These are phyloP conservation scores for Fusarium domesticum DNA, from an alignment of 2,329 filamentous ascomycete genomes.

Conservation along the genomic window DNA sequence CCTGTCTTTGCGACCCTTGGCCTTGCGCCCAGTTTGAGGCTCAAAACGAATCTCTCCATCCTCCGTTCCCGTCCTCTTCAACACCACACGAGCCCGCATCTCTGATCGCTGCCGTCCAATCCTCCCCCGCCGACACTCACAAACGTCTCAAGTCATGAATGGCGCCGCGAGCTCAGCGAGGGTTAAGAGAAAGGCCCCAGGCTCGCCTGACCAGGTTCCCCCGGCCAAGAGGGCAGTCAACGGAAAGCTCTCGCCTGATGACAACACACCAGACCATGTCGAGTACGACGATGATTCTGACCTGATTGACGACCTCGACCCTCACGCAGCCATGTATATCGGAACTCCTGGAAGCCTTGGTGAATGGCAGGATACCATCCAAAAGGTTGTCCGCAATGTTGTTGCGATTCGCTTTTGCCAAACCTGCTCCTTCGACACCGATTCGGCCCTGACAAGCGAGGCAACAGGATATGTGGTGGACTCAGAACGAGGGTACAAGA, in stretches of 20 bases:
- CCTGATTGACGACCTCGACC: slow-evolving; percentile 40
- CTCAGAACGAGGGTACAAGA: slow-evolving; percentile 70
- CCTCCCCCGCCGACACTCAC: slow-evolving; percentile 3
- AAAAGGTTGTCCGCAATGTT: slow-evolving; percentile 89
- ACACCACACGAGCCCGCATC: slow-evolving; percentile 4
- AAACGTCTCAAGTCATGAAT: slow-evolving; percentile 40
- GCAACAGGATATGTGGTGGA: slow-evolving; percentile 98
- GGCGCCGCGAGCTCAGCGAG: slow-evolving; percentile 40
- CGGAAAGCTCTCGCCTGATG: slow-evolving; percentile 48
- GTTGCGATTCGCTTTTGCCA: slow-evolving; percentile 99
- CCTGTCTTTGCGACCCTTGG: slow-evolving; percentile 22
- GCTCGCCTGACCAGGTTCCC: slow-evolving; percentile 38
- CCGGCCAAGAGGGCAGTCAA: slow-evolving; percentile 41
- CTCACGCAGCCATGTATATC: slow-evolving; percentile 34
- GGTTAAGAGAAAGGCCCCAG: slow-evolving; percentile 52
- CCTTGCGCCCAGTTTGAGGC: slow-evolving; percentile 14
- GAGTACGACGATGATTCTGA: slow-evolving; percentile 42
- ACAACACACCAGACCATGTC: slow-evolving; percentile 47
- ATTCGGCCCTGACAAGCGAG: slow-evolving; percentile 87
- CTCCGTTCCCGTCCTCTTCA: slow-evolving; percentile 11
- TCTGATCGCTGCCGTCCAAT: slow-evolving; percentile 9
- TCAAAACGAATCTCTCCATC: slow-evolving; percentile 8
- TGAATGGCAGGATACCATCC: slow-evolving; percentile 95
- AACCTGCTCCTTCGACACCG: slow-evolving; percentile 97
- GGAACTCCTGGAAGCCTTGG: slow-evolving; percentile 40